Percentiles rank a stretch among this genome's conserved stretches.
phyloP scores from a whole-genome alignment of 345 rosid genomes.

The Jatropha curcas region DNA sequence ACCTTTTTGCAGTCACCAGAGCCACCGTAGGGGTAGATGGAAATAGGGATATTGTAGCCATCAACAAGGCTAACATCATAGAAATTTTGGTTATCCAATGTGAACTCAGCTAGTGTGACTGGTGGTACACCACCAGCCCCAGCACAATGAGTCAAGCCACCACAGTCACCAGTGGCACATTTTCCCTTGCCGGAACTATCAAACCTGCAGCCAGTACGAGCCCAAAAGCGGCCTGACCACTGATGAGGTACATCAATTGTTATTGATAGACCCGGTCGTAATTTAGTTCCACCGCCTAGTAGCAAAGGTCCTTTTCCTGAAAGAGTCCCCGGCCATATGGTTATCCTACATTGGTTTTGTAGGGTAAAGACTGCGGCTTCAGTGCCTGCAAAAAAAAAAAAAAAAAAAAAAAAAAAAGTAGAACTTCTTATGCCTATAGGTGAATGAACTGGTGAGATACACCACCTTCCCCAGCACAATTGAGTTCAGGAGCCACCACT shows the following conservation, averaged over 20 bases:
- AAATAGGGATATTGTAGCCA: conserved; percentile 45
- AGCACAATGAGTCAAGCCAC: conserved; percentile 31
- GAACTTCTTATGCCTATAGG: no score
- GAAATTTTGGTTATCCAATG: conserved; percentile 35
- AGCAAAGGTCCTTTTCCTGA: conserved; percentile 37
- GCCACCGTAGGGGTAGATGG: conserved; percentile 29
- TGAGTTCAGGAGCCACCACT: no score
- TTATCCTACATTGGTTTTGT: conserved; percentile 41
- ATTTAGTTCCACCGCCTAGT: conserved; percentile 36
- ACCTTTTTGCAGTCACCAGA: conserved; percentile 30
- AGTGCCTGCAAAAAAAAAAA: not conserved
- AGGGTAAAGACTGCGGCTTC: conserved; percentile 20
- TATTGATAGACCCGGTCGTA: conserved; percentile 29
- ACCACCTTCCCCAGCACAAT: no score
- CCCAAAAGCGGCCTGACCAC: conserved; percentile 61
- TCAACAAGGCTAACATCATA: conserved; percentile 61
- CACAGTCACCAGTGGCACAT: conserved; percentile 48
- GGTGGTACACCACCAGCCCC: conserved; percentile 52
- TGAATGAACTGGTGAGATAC: no score
- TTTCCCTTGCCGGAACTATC: conserved; percentile 35
- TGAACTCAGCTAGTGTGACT: conserved; percentile 50
- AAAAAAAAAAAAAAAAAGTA: not conserved
- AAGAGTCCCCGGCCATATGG: conserved; percentile 49
- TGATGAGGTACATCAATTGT: conserved; percentile 30
- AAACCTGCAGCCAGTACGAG: conserved; percentile 40